phyloP scores from a whole-genome alignment of 1,284 basidiomycete genomes.

The Inonotus hispidus region DNA sequence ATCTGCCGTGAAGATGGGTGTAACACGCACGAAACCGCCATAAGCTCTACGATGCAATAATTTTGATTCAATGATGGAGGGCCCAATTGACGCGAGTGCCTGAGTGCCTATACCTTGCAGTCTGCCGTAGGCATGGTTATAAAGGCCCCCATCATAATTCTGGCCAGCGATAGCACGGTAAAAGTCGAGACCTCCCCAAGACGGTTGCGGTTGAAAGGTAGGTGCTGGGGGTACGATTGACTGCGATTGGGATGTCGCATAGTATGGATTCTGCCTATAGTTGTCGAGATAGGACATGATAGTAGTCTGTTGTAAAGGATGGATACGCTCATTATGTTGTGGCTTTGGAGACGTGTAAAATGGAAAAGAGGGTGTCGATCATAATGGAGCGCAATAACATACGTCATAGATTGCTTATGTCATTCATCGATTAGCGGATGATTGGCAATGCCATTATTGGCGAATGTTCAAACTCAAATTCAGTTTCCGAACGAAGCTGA shows the following conservation, averaged over 20 bases:
- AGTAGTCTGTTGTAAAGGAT: neutral
- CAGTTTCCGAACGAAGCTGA: no score
- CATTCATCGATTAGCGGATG: no score
- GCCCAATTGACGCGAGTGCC: constrained; percentile 10
- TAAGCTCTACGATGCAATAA: constrained; percentile 26
- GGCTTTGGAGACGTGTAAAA: neutral
- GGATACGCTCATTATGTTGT: neutral
- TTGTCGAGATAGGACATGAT: constrained; percentile 26
- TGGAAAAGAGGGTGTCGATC: no score
- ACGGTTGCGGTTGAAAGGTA: constrained; percentile 25
- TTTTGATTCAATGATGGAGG: constrained; percentile 20
- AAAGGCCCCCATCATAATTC: constrained; percentile 14
- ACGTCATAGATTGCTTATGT: no score
- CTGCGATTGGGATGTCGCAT: constrained; percentile 22
- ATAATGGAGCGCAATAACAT: neutral
- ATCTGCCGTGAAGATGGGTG: neutral
- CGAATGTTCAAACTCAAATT: no score
- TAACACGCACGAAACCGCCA: constrained; percentile 23
- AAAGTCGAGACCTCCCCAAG: constrained; percentile 25
- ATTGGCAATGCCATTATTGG: no score
- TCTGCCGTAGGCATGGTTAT: constrained; percentile 24
- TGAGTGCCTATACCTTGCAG: constrained; percentile 18
- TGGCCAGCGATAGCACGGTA: constrained; percentile 22
- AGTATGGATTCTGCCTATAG: constrained; percentile 23
- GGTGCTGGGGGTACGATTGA: constrained; percentile 23